These are phyloP conservation scores for Arachnomyces sp. DNA, from an alignment of 2,329 filamentous ascomycete species.

Conservation along the genomic window DNA sequence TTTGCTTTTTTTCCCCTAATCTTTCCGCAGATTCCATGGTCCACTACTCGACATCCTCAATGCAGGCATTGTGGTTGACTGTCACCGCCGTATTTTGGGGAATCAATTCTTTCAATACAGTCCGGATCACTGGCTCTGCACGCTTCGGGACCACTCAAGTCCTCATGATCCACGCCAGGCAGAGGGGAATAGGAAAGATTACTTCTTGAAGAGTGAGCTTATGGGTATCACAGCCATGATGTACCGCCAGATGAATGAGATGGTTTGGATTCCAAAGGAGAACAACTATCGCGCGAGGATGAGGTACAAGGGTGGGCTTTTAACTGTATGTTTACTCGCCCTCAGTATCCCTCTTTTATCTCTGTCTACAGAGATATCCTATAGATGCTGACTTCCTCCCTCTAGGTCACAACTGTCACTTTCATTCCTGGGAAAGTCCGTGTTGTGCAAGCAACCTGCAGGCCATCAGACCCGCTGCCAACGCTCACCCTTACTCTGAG, in stretches of 20 bases:
- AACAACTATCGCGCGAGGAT: conserved; percentile 1
- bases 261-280: background rate
- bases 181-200: conserved; percentile 4
- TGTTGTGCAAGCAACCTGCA: conserved; percentile 6
- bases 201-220: conserved; percentile 3
- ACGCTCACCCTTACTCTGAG: conserved; percentile 8
- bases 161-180: no score
- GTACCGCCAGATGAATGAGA: conserved; percentile 4
- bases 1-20: background rate
- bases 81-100: conserved; percentile 3
- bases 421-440: no score
- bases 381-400: no score
- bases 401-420: no score
- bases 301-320: background rate
- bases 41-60: background rate
- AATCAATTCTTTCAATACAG: conserved; percentile 2
- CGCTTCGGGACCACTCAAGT: conserved; percentile 4
- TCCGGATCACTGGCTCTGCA: conserved; percentile 3
- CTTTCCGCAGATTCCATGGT: conserved; percentile 3
- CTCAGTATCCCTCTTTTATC: no score
- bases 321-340: conserved; percentile 2
- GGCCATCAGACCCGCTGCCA: conserved; percentile 6
- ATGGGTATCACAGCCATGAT: conserved; percentile 4
- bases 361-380: no score
- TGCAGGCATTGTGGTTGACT: background rate